Evolutionary conservation across 2,329 filamentous ascomycete species (phyloP).

Genomic region (Hortaea sp.): DNA sequence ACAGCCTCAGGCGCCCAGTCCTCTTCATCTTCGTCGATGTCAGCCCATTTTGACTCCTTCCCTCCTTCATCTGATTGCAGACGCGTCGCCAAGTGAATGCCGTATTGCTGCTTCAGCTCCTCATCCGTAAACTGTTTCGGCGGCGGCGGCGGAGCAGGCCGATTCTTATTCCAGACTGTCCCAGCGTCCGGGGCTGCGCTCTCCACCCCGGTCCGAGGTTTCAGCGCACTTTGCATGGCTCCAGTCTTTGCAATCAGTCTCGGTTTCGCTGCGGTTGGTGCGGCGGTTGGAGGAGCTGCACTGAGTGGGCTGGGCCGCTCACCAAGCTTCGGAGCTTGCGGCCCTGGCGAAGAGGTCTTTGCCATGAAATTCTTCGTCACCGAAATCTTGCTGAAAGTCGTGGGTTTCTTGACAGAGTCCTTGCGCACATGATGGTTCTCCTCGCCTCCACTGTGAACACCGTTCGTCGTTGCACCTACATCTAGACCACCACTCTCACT

Average conservation of each 20-base stretch:
- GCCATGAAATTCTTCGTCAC: slow-evolving; percentile 80
- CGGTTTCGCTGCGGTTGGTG: slow-evolving; percentile 43
- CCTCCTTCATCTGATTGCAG: slow-evolving; percentile 64
- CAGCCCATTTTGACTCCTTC: slow-evolving; percentile 77
- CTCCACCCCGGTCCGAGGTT: slow-evolving; percentile 24
- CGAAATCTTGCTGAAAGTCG: slow-evolving; percentile 74
- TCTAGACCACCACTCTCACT: slow-evolving; percentile 68
- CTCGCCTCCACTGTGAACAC: slow-evolving; percentile 9
- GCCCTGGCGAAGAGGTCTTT: slow-evolving; percentile 51
- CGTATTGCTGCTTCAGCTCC: slow-evolving; percentile 72
- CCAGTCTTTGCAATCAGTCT: slow-evolving; percentile 68
- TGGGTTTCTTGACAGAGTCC: slow-evolving; percentile 58
- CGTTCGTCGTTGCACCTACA: slow-evolving; percentile 54
- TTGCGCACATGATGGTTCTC: slow-evolving; percentile 45
- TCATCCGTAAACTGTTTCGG: slow-evolving; percentile 79
- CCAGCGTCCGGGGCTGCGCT: slow-evolving; percentile 55
- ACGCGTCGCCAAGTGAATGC: slow-evolving; percentile 73
- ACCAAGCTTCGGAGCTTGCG: slow-evolving; percentile 37
- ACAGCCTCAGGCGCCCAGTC: slow-evolving; percentile 80
- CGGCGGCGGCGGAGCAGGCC: slow-evolving; percentile 60
- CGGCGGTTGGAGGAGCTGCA: slow-evolving; percentile 32
- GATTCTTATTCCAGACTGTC: slow-evolving; percentile 83
- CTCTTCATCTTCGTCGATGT: slow-evolving; percentile 81
- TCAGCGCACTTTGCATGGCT: slow-evolving; percentile 40
- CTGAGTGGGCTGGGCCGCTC: slow-evolving; percentile 36